Base-by-base conservation (phyloP, 2,329 filamentous ascomycete genomes). In the Hirsutella rhossiliensis region DNA sequence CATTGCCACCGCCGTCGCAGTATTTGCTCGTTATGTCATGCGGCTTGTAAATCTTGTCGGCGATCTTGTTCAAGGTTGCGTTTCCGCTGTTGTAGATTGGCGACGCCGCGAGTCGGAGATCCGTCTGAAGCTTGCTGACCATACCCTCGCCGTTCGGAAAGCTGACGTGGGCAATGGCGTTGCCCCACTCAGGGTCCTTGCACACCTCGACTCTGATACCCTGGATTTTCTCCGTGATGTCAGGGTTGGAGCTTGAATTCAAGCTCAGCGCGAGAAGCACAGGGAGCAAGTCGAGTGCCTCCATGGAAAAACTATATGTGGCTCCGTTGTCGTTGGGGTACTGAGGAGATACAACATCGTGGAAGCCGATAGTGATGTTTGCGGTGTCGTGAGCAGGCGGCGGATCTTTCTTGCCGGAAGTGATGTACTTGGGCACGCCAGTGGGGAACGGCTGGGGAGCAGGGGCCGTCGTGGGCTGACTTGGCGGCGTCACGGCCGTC, bases 301-400 rank as follows among this genome's bases (percentile, higher is more conserved):
- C 84, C 43, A n/a, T 76, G 66, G 68, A 96, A 94, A 56, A 98
- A 86, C 63, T 97, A 90, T 34, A 78, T 78, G 87, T 84, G 17
- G 88, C 84, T 50, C 82, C 72, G 13, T 78, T 71, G 49, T 83
- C 79, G 19, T 68, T 69, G 11, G 83, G 34, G n/a, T 37, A 37
- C 7, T 37, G 8, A 8, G 15, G 12, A 17, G 34, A 37, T 4
- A 37, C 34, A 5, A 37, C 34, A 11, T 37, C 34, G 9, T 1
- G 77, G 75, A 56, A 80, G 83, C 43, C 78, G 69, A 85, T 32
- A 11, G 40, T 41, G 18, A 41, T 41, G 29, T 41, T 64, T 4
- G 77, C 79, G 1, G 76, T 79, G 52, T 85, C 84, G 4, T 71
- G 64, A 0, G 86, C 84, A 17, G 71, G 61, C 5, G 65, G 47